These are phyloP conservation scores for Thelonectria olida DNA, from an alignment of 2,329 filamentous ascomycete genomes.

Conservation along the genomic window DNA sequence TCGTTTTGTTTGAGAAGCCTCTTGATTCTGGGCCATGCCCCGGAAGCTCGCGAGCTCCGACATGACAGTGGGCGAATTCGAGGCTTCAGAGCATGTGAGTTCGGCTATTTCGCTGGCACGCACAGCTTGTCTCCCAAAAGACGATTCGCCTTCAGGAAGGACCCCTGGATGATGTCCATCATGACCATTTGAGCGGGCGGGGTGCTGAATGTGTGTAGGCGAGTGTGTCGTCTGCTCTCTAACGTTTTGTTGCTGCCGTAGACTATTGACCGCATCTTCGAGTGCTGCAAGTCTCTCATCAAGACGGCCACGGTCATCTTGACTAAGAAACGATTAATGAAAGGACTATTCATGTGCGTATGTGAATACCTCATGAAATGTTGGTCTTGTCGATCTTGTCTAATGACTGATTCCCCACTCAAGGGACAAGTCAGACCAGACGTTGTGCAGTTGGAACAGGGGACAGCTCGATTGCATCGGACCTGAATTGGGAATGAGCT, in stretches of 20 bases:
- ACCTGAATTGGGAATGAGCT: background rate
- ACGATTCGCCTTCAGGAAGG: constrained; percentile 12
- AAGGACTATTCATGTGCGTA: no score
- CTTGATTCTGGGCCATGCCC: background rate
- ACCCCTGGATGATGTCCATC: background rate
- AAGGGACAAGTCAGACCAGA: background rate
- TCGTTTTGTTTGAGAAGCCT: background rate
- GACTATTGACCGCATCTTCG: background rate
- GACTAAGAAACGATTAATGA: background rate
- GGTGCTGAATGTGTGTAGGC: no score
- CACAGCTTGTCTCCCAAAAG: background rate
- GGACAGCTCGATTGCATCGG: constrained; percentile 3
- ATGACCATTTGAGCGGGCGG: no score
- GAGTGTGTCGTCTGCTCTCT: no score
- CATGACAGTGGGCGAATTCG: background rate
- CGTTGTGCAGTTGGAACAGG: constrained; percentile 10
- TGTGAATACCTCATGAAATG: no score
- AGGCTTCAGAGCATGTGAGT: background rate
- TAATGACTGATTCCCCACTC: no score
- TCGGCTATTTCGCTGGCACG: background rate
- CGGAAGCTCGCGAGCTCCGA: constrained; percentile 2
- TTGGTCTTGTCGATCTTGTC: background rate
- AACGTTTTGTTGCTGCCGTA: background rate
- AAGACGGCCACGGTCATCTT: background rate
- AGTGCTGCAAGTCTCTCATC: background rate